phyloP scores from a whole-genome alignment of 2,329 filamentous ascomycete species.

The Leptographium radiaticola region DNA sequence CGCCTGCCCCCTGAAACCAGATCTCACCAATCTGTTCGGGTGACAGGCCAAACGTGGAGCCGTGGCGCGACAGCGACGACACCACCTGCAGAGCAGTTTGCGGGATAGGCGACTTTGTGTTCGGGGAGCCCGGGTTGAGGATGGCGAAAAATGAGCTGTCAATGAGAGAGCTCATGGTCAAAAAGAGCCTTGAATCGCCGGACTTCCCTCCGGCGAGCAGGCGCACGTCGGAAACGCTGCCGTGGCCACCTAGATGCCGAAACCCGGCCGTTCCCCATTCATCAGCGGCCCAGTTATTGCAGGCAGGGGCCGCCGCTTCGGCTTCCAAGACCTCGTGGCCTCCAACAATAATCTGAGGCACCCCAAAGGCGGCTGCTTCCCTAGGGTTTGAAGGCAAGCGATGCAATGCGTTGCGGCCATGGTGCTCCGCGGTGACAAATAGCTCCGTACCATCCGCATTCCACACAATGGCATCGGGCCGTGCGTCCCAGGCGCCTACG shows the following conservation, averaged over 20 bases:
- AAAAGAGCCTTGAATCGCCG: slow-evolving; percentile 34
- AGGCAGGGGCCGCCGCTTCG: background rate
- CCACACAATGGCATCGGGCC: slow-evolving; percentile 43
- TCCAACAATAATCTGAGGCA: slow-evolving; percentile 34
- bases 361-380: slow-evolving; percentile 17
- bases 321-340: slow-evolving; percentile 11
- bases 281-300: background rate
- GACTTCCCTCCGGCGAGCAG: slow-evolving; percentile 29
- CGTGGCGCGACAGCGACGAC: slow-evolving; percentile 53
- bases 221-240: slow-evolving; percentile 40
- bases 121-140: slow-evolving; percentile 27
- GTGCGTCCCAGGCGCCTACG: slow-evolving; percentile 48
- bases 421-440: slow-evolving; percentile 61
- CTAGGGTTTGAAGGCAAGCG: slow-evolving; percentile 42
- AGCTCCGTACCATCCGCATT: slow-evolving; percentile 46
- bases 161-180: slow-evolving; percentile 54
- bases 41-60: slow-evolving; percentile 53
- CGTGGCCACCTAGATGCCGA: slow-evolving; percentile 20
- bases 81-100: slow-evolving; percentile 22
- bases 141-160: slow-evolving; percentile 61
- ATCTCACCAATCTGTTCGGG: slow-evolving; percentile 52
- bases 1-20: slow-evolving; percentile 52
- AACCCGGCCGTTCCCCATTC: background rate
- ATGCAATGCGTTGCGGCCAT: slow-evolving; percentile 50
- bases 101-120: background rate